phyloP scores from a whole-genome alignment of 495 filamentous ascomycete genomes.

The Aspergillus avenaceus region DNA sequence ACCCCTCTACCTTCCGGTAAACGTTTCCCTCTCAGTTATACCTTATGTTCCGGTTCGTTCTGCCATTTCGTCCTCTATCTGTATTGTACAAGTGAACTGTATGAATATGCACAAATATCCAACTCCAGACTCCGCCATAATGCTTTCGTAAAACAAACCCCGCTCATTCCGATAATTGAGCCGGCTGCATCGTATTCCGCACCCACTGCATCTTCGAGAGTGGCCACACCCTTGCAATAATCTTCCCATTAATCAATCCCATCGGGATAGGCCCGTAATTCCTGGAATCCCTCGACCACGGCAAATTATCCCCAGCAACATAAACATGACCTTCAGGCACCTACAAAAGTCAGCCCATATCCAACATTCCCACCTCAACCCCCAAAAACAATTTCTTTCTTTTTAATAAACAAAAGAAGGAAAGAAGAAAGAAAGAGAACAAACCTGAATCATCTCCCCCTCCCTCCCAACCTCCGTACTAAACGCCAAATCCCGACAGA shows the following conservation, averaged over 20 bases:
- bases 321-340: conserved; percentile 89
- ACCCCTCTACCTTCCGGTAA: conserved; percentile 43
- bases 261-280: conserved; percentile 81
- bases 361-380: conserved; percentile 5
- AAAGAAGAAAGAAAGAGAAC: conserved; percentile 12
- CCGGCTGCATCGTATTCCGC: conserved; percentile 44
- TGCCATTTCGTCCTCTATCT: conserved; percentile 27
- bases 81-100: conserved; percentile 48
- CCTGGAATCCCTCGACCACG: conserved; percentile 79
- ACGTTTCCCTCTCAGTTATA: conserved; percentile 6
- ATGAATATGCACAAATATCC: conserved; percentile 43
- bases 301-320: conserved; percentile 81
- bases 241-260: conserved; percentile 79
- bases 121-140: conserved; percentile 27
- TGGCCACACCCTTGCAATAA: conserved; percentile 63
- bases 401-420: neutral
- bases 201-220: conserved; percentile 48
- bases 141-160: neutral
- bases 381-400: too few relatives aligned
- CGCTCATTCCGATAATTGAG: conserved; percentile 20
- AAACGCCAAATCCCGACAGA: conserved; percentile 61
- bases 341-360: conserved; percentile 37
- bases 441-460: conserved; percentile 73
- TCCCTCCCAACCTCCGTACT: conserved; percentile 31
- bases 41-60: conserved; percentile 16